A percentile compares a stretch with the other conserved stretches of the same genome.
Conservation (phyloP, 1,139 yeast genomes). For the Suhomyces guaymorum region DNA sequence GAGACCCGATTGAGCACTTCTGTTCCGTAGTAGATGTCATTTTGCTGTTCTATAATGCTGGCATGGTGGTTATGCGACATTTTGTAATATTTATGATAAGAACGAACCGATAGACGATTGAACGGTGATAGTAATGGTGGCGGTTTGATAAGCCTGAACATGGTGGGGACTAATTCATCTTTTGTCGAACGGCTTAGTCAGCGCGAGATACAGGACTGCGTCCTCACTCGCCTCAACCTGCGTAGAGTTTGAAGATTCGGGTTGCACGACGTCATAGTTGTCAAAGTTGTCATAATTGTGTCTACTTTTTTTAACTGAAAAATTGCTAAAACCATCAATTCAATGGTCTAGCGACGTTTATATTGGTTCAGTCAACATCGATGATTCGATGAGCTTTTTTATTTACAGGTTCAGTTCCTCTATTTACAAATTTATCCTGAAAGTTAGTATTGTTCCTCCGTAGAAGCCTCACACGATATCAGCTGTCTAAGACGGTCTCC, state of each 20-base stretch:
- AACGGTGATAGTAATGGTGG: not conserved
- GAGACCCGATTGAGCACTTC: conserved; percentile 76
- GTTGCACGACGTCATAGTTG: too few species aligned
- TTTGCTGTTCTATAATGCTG: conserved; percentile 24
- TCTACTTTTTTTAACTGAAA: too few species aligned
- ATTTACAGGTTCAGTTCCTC: not conserved
- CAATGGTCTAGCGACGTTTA: too few species aligned
- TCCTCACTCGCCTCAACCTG: too few species aligned
- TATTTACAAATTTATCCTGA: conserved; percentile 1
- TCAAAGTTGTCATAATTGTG: too few species aligned
- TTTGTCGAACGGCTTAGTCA: not conserved
- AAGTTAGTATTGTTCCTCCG: conserved; percentile 15
- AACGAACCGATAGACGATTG: too few species aligned
- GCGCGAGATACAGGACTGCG: too few species aligned
- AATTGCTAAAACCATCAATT: too few species aligned
- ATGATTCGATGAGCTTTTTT: not conserved
- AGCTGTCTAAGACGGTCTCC: conserved; percentile 32
- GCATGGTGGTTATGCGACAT: conserved; percentile 13
- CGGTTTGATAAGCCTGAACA: conserved; percentile 1
- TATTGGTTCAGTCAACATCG: too few species aligned
- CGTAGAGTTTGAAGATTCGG: too few species aligned
- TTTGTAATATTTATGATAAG: conserved; percentile 9
- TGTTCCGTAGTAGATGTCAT: conserved; percentile 46
- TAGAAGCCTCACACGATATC: conserved; percentile 13
- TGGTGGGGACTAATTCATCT: not conserved